A percentile compares a stretch with the other conserved stretches of the same genome.
These are phyloP conservation scores for Colletotrichum sansevieriae DNA, from an alignment of 2,329 filamentous ascomycete genomes.

Conservation along the genomic window DNA sequence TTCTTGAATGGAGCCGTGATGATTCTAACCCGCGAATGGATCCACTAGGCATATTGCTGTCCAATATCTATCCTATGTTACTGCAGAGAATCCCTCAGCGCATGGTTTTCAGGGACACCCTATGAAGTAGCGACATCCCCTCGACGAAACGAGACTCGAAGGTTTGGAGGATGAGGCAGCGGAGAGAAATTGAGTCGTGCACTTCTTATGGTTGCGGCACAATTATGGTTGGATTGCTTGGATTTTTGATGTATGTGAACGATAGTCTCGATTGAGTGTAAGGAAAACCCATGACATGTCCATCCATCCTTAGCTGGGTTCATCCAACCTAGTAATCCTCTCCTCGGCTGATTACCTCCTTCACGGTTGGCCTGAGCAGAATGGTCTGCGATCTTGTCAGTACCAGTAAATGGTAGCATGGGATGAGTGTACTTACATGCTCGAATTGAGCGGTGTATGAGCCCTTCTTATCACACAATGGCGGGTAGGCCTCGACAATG, in stretches of 20 bases:
- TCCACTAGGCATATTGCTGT: background rate
- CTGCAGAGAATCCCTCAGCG: too few species aligned
- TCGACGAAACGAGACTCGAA: too few species aligned
- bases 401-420: background rate
- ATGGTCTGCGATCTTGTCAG: conserved; percentile 69
- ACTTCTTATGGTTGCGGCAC: too few species aligned
- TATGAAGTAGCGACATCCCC: too few species aligned
- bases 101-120: too few species aligned
- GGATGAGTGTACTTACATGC: conserved; percentile 74
- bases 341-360: conserved; percentile 88
- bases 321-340: conserved; percentile 77
- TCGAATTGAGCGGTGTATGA: conserved; percentile 96
- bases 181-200: too few species aligned
- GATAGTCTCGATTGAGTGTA: conserved; percentile 35
- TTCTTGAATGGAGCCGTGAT: conserved; percentile 15
- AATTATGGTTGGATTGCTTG: conserved; percentile 22
- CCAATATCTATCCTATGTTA: too few species aligned
- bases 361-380: conserved; percentile 81
- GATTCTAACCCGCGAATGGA: background rate
- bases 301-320: conserved; percentile 25
- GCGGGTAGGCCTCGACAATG: conserved; percentile 91
- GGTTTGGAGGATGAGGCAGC: too few species aligned
- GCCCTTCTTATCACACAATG: conserved; percentile 91
- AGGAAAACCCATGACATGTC: conserved; percentile 27
- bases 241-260: conserved; percentile 36